A percentile compares a stretch with the other conserved stretches of the same genome.
Evolutionary conservation across 495 filamentous ascomycete species (phyloP).

Genomic region (Aspergillus saccharolyticus): DNA sequence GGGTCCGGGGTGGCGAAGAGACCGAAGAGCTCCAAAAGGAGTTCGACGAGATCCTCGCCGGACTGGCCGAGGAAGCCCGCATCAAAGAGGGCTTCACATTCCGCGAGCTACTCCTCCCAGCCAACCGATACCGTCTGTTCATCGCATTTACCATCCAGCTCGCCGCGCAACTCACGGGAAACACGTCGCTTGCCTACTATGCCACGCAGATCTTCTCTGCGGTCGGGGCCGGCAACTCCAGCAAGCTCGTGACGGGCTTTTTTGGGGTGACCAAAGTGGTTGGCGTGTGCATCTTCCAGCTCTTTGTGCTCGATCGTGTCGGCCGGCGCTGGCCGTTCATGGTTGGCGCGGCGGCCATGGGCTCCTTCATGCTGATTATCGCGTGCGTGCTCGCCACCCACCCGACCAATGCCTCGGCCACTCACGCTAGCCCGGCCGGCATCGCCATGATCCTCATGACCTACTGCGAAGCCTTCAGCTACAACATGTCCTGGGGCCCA

Average conservation of each 20-base stretch:
- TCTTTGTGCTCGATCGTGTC: slow-evolving; percentile 48
- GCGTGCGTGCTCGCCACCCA: slow-evolving; percentile 43
- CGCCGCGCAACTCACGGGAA: slow-evolving; percentile 43
- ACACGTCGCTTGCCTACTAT: slow-evolving; percentile 46
- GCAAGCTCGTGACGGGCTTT: slow-evolving; percentile 44
- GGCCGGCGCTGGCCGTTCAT: slow-evolving; percentile 51
- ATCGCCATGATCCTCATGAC: slow-evolving; percentile 48
- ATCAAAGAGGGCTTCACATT: slow-evolving; percentile 35
- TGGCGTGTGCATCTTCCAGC: slow-evolving; percentile 36
- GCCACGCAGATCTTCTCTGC: slow-evolving; percentile 45
- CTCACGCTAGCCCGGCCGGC: slow-evolving; percentile 30
- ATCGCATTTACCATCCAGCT: slow-evolving; percentile 41
- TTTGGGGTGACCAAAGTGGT: slow-evolving; percentile 46
- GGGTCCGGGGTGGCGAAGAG: slow-evolving; percentile 41
- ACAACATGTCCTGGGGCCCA: slow-evolving; percentile 37
- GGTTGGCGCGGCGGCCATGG: slow-evolving; percentile 46
- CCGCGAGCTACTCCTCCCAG: slow-evolving; percentile 38
- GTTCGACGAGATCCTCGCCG: slow-evolving; percentile 39
- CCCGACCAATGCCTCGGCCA: slow-evolving; percentile 29
- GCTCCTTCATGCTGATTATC: slow-evolving; percentile 50
- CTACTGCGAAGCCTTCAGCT: slow-evolving; percentile 45
- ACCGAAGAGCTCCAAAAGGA: slow-evolving; percentile 39
- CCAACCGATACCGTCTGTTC: slow-evolving; percentile 40
- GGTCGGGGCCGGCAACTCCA: slow-evolving; percentile 37
- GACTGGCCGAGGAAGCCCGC: slow-evolving; percentile 43